These are phyloP conservation scores for Populus hybrid DNA, from an alignment of 441 rosid genomes.

Conservation along the genomic window DNA sequence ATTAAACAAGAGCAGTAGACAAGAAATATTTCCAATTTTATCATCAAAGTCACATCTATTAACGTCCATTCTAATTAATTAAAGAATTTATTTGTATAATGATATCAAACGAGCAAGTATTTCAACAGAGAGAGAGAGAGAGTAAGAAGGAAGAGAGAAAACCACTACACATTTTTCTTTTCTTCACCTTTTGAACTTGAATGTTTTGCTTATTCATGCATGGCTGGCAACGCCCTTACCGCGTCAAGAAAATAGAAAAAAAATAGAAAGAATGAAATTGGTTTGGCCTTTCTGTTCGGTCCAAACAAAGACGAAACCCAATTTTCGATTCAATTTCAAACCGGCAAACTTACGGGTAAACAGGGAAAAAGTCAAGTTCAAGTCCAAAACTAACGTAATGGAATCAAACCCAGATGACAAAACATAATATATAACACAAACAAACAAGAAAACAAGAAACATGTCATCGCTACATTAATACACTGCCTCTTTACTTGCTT, in stretches of 20 bases:
- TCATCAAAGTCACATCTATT: constrained; percentile 35
- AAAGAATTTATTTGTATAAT: not conserved
- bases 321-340: constrained; percentile 19
- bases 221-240: constrained; percentile 40
- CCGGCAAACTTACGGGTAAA: constrained; percentile 32
- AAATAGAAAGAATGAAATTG: not conserved
- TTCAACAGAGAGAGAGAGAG: constrained; percentile 6
- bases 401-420: not conserved
- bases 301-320: constrained; percentile 26
- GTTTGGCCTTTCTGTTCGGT: constrained; percentile 17
- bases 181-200: constrained; percentile 24
- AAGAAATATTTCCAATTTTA: constrained; percentile 31
- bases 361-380: constrained; percentile 24
- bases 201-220: constrained; percentile 25
- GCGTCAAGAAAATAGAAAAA: constrained; percentile 11
- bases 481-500: constrained; percentile 11
- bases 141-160: not conserved
- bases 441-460: constrained; percentile 8
- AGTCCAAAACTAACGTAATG: constrained; percentile 21
- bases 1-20: constrained; percentile 27
- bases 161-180: not conserved
- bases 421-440: not conserved
- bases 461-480: constrained; percentile 8
- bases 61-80: constrained; percentile 14
- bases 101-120: constrained; percentile 12